Evolutionary conservation across 352 stramenopile species (phyloP).

Genomic region (Pythium aphanidermatum): DNA sequence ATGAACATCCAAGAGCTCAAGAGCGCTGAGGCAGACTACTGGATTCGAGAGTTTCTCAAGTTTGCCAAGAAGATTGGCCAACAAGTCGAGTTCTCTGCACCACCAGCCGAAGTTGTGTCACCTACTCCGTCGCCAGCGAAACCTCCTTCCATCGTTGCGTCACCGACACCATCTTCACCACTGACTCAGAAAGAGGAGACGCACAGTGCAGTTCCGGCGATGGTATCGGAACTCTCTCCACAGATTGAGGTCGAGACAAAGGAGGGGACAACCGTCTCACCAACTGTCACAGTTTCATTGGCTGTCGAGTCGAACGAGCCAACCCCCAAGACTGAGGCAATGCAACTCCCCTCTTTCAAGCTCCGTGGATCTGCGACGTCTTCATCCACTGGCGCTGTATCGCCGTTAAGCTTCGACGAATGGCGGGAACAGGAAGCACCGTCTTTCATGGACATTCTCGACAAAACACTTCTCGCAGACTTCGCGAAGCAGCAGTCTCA

Average conservation of each 20-base stretch:
- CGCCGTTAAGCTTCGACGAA: slow-evolving; percentile 54
- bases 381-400: slow-evolving; percentile 26
- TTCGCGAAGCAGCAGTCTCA: slow-evolving; percentile 31
- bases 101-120: slow-evolving; percentile 13
- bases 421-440: slow-evolving; percentile 37
- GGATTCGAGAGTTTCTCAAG: slow-evolving; percentile 57
- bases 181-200: background rate
- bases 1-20: slow-evolving; percentile 67
- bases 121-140: slow-evolving; percentile 9
- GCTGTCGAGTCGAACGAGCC: slow-evolving; percentile 2
- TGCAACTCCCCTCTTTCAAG: slow-evolving; percentile 11
- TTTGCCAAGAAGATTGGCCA: slow-evolving; percentile 66
- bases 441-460: slow-evolving; percentile 34
- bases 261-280: no score
- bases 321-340: background rate
- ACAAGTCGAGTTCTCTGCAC: slow-evolving; percentile 29
- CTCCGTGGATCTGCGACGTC: background rate
- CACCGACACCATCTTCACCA: background rate
- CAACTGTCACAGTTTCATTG: slow-evolving; percentile 2
- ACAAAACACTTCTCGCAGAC: slow-evolving; percentile 36
- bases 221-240: no score
- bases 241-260: no score
- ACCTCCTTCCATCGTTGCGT: background rate
- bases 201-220: no score
- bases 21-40: slow-evolving; percentile 59